Conservation (phyloP, 2,329 filamentous ascomycete genomes). For the Colletotrichum tropicale region DNA sequence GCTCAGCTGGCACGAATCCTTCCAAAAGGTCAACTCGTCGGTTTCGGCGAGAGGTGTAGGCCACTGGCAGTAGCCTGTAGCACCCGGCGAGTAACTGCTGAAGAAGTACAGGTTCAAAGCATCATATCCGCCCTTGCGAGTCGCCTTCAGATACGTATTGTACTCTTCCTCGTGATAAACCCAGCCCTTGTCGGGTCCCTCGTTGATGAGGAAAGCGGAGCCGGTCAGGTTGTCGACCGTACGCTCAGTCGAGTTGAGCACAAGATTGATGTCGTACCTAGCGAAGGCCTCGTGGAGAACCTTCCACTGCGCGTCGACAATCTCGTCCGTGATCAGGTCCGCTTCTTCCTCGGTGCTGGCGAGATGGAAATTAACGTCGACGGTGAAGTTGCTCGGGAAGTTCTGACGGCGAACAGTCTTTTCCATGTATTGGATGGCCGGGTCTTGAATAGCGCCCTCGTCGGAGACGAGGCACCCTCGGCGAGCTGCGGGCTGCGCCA, state of each 20-base stretch:
- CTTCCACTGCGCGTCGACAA: constrained; percentile 24
- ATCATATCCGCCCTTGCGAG: constrained; percentile 41
- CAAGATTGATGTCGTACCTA: constrained; percentile 25
- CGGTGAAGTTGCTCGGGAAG: constrained; percentile 24
- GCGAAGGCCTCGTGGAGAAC: constrained; percentile 23
- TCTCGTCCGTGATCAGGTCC: constrained; percentile 18
- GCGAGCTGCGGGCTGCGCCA: background rate
- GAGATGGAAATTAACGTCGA: constrained; percentile 30
- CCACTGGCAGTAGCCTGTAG: constrained; percentile 52
- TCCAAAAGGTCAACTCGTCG: background rate
- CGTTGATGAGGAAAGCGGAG: constrained; percentile 24
- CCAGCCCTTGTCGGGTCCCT: constrained; percentile 24
- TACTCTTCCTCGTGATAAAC: constrained; percentile 10
- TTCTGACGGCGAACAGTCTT: background rate
- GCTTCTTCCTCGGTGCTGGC: constrained; percentile 27
- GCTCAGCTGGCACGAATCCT: constrained; percentile 11
- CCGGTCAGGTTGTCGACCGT: constrained; percentile 26
- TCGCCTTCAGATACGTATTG: constrained; percentile 1
- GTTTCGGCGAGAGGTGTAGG: constrained; percentile 26
- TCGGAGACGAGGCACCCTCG: constrained; percentile 17
- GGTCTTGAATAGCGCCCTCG: background rate
- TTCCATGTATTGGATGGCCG: background rate
- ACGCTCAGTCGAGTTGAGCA: constrained; percentile 26
- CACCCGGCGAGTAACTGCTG: constrained; percentile 35
- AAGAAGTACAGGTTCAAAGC: constrained; percentile 54